Percentiles rank a stretch among this genome's conserved stretches.
These are phyloP conservation scores for Suillus cothurnatus DNA, from an alignment of 768 basidiomycete species.

Conservation along the genomic window DNA sequence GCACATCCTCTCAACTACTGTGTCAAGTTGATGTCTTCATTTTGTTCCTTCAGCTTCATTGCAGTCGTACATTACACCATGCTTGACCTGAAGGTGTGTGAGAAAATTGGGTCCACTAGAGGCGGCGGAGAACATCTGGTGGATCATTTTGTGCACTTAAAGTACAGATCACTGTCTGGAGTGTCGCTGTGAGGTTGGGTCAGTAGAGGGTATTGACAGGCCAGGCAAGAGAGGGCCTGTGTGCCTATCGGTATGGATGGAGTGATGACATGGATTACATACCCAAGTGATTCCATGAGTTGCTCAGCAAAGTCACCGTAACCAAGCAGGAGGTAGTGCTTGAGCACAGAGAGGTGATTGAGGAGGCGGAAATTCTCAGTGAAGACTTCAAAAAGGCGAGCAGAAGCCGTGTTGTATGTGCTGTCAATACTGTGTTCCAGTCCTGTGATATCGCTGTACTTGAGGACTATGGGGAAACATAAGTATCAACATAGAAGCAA, in stretches of 20 bases:
- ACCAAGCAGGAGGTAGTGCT: slow-evolving; percentile 89
- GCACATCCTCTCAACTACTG: slow-evolving; percentile 91
- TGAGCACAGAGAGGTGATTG: slow-evolving; percentile 87
- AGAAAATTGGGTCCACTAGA: too few species aligned
- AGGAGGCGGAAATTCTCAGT: slow-evolving; percentile 93
- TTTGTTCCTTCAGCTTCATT: slow-evolving; percentile 94
- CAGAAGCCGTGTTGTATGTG: slow-evolving; percentile 91
- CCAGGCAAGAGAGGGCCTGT: slow-evolving; percentile 77
- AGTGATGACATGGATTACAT: slow-evolving; percentile 25
- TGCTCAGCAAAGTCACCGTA: slow-evolving; percentile 96
- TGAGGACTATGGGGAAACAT: slow-evolving; percentile 56
- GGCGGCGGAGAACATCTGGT: slow-evolving; percentile 83
- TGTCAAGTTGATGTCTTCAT: slow-evolving; percentile 92
- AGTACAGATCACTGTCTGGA: slow-evolving; percentile 91
- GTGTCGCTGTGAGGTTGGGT: slow-evolving; percentile 93
- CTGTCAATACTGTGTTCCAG: slow-evolving; percentile 93
- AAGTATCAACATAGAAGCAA: not conserved
- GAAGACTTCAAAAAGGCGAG: slow-evolving; percentile 93
- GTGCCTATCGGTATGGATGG: slow-evolving; percentile 9
- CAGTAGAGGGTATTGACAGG: slow-evolving; percentile 96
- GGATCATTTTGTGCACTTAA: slow-evolving; percentile 89
- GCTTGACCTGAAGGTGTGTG: slow-evolving; percentile 60
- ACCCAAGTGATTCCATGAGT: slow-evolving; percentile 92
- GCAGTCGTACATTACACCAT: slow-evolving; percentile 93
- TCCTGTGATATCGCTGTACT: slow-evolving; percentile 95